Base-by-base conservation (phyloP, 2,329 filamentous ascomycete genomes). In the Pestalotiopsis sp. region DNA sequence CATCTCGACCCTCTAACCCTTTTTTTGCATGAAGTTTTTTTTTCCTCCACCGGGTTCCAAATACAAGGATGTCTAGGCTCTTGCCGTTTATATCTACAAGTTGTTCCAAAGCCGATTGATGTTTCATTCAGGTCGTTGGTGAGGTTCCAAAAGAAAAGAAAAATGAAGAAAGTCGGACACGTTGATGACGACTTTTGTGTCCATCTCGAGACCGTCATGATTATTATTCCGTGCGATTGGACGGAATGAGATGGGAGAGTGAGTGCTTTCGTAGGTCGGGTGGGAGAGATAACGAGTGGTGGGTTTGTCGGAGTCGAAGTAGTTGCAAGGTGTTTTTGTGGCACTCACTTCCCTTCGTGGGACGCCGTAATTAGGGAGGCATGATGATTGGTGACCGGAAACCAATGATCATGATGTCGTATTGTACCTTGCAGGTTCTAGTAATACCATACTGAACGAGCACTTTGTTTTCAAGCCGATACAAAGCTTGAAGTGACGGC, bases 11-110 rank as follows among this genome's bases (percentile, higher is more conserved):
- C 35, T 14, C 22, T 61, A 35, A 20, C 30, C 58, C 58, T 35
- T n/a, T 35, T n/a, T 59, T 35, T 39, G 26, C 13, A 20, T 61
- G 58, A 39, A 61, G 24, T 35, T 20, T 30, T 20, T 30, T 30
- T 35, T 9, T 35, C 30, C 58, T 61, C 20, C 58, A 61, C 58
- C n/a, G 58, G 48, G 62, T 66, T 38, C 30, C 56, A 58, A 44
- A 66, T 66, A 59, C 56, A 58, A 58, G 26, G 52, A 66, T 66
- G 52, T 59, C 56, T 58, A 58, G 64, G 52, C 56, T 66, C 30
- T 44, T 38, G 52, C 56, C 52, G n/a, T 40, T 60, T 58, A 59
- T 66, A 60, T 48, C 64, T 58, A 66, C 64, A 66, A 58, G 55
- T 65, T 17, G 48, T 55, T 65, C 44, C 62, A 52, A 63, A 48